phyloP scores from a whole-genome alignment of 441 rosid species.

The Mallotus japonicus region DNA sequence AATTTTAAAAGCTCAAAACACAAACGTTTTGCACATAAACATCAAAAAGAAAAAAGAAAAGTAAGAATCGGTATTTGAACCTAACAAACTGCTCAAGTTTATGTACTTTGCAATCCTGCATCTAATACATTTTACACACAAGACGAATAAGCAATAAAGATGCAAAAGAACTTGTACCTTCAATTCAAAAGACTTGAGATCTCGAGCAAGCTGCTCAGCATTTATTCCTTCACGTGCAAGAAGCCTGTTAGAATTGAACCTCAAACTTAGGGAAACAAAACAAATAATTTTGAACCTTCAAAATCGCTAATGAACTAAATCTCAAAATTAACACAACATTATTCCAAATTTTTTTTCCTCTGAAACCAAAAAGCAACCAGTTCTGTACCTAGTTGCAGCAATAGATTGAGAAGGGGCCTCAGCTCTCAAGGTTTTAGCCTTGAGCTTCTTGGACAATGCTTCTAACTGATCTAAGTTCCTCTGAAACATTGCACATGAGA shows the following conservation, averaged over 20 bases:
- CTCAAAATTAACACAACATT: too few species aligned
- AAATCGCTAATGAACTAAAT: too few species aligned
- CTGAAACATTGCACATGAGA: slow-evolving; percentile 35
- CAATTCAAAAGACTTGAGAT: slow-evolving; percentile 88
- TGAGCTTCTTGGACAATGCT: slow-evolving; percentile 91
- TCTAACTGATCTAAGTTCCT: slow-evolving; percentile 92
- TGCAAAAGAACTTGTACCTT: slow-evolving; percentile 47
- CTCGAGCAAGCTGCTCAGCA: slow-evolving; percentile 93
- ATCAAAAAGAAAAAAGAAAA: neutral
- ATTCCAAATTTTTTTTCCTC: too few species aligned
- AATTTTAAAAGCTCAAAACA: slow-evolving; percentile 10
- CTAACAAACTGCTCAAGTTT: neutral
- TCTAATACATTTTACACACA: neutral
- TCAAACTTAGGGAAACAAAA: too few species aligned
- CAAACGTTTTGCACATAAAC: too few species aligned
- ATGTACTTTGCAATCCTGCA: slow-evolving; percentile 9
- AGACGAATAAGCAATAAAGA: neutral
- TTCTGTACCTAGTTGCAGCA: slow-evolving; percentile 82
- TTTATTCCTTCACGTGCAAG: slow-evolving; percentile 98
- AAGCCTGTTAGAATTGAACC: slow-evolving; percentile 41
- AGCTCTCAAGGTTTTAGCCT: slow-evolving; percentile 74
- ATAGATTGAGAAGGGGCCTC: slow-evolving; percentile 93
- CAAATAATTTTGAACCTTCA: too few species aligned
- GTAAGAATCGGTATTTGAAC: neutral
- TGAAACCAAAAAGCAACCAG: too few species aligned